phyloP scores from a whole-genome alignment of 352 stramenopile species.

The Phytopythium mirpurense region DNA sequence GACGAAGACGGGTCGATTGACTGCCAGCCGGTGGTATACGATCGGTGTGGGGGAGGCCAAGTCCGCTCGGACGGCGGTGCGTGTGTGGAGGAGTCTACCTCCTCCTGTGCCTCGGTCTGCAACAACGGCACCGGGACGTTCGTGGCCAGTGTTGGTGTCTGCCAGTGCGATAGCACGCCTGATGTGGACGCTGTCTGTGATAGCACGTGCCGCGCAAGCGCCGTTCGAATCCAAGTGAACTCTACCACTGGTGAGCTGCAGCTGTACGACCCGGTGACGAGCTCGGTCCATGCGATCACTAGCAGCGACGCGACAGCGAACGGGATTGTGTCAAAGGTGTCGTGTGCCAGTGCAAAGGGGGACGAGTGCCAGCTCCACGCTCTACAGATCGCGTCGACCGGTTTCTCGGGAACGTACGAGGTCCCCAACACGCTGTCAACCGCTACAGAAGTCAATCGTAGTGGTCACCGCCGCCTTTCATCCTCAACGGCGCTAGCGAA shows the following conservation, averaged over 20 bases:
- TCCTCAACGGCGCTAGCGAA: conserved; percentile 44
- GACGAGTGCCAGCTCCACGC: conserved; percentile 53
- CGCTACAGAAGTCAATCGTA: not conserved
- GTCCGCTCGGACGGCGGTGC: conserved; percentile 66
- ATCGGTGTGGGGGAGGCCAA: conserved; percentile 68
- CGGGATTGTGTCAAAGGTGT: conserved; percentile 53
- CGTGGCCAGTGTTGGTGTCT: conserved; percentile 77
- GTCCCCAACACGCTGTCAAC: conserved; percentile 20
- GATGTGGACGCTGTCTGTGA: conserved; percentile 82
- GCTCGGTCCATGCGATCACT: conserved; percentile 9
- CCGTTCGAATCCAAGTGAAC: conserved; percentile 55
- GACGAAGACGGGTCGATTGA: conserved; percentile 85
- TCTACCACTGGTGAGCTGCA: conserved; percentile 45
- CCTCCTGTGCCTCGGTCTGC: conserved; percentile 52
- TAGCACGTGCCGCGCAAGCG: conserved; percentile 53
- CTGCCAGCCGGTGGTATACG: conserved; percentile 91
- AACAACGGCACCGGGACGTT: conserved; percentile 69
- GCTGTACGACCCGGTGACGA: conserved; percentile 50
- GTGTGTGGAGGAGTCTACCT: conserved; percentile 44
- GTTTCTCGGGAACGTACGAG: conserved; percentile 68
- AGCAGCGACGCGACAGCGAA: conserved; percentile 7
- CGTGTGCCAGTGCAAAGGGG: conserved; percentile 13
- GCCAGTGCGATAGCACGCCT: conserved; percentile 74
- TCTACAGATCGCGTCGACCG: conserved; percentile 32
- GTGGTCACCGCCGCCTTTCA: conserved; percentile 13